Evolutionary conservation across 169 alveolate genomes (phyloP).

Genomic region (Eimeria praecox): DNA sequence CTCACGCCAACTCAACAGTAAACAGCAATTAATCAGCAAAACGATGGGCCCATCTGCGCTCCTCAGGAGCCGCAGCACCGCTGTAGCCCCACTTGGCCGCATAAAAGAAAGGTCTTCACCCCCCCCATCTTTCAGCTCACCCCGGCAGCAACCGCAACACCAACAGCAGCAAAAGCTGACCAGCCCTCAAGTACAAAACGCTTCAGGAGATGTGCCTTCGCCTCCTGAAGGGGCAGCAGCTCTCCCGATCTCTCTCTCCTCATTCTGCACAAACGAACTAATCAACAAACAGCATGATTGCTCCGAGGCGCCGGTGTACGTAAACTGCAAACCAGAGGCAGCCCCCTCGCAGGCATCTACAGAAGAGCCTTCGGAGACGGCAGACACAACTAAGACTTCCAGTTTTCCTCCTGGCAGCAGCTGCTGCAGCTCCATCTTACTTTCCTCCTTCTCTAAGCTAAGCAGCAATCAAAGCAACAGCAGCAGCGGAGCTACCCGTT

Average conservation of each 20-base stretch:
- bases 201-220: background rate
- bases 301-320: background rate
- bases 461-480: background rate
- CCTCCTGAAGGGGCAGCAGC: background rate
- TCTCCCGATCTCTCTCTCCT: background rate
- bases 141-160: background rate
- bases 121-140: background rate
- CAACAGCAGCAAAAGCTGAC: background rate
- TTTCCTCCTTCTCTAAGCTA: background rate
- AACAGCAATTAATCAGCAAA: background rate
- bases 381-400: background rate
- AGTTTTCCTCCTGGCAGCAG: background rate
- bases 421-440: background rate
- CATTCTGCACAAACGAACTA: background rate
- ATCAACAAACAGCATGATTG: background rate
- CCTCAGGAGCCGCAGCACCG: background rate
- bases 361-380: background rate
- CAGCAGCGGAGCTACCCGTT: background rate
- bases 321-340: background rate
- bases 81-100: background rate
- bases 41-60: background rate
- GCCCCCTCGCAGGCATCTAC: conserved; percentile 5
- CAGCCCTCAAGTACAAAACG: background rate
- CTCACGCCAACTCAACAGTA: background rate
- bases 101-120: background rate